These are phyloP conservation scores for Dothideomycetes sp. DNA, from an alignment of 2,329 filamentous ascomycete species.

Conservation along the genomic window DNA sequence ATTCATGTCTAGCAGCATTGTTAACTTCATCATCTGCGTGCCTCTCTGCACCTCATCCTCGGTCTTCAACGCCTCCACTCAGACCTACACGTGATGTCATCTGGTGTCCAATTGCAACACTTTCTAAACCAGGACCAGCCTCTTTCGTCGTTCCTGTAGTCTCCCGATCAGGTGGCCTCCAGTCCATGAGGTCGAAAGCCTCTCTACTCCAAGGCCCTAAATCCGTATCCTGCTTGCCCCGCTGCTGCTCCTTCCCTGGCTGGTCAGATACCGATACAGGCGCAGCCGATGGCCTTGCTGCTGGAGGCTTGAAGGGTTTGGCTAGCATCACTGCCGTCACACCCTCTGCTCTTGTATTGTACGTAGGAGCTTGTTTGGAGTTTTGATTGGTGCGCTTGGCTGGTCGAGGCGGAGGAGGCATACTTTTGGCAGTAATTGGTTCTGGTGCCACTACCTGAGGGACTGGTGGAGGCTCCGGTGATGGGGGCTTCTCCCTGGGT, in stretches of 20 bases:
- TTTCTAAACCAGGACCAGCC: too few species aligned
- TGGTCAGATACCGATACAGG: constrained; percentile 1
- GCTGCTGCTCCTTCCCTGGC: constrained; percentile 12
- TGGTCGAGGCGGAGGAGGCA: not conserved
- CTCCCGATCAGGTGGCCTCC: constrained; percentile 37
- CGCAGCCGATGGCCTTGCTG: constrained; percentile 10
- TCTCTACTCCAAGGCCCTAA: constrained; percentile 59
- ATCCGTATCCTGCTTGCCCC: constrained; percentile 17
- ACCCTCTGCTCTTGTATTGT: not conserved
- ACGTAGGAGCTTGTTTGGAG: not conserved
- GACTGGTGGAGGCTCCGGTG: too few species aligned
- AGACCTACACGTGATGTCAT: too few species aligned
- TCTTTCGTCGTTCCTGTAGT: too few species aligned
- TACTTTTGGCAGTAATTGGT: not conserved
- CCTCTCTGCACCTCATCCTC: too few species aligned
- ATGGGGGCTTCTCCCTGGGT: too few species aligned
- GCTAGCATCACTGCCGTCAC: constrained; percentile 10
- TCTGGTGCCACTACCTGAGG: not conserved
- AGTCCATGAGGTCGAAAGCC: constrained; percentile 55
- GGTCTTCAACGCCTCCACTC: too few species aligned
- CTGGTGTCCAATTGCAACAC: too few species aligned
- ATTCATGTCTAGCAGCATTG: not conserved
- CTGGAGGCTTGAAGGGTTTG: constrained; percentile 19
- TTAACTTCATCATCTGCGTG: not conserved
- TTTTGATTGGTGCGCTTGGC: not conserved